phyloP scores from a whole-genome alignment of 208 protist species.

The Leishmania tarentolae region DNA sequence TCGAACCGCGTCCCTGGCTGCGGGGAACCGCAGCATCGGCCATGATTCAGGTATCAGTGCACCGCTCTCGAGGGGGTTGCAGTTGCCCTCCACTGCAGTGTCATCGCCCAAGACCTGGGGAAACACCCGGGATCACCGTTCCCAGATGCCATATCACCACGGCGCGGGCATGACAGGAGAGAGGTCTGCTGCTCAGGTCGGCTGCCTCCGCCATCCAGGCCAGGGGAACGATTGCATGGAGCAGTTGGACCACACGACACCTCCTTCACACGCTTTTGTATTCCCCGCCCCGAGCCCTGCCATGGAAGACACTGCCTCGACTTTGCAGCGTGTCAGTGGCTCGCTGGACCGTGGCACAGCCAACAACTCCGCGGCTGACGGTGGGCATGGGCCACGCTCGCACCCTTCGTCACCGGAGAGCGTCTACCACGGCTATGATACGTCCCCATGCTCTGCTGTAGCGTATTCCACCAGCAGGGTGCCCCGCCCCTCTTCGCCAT shows the following conservation, averaged over 20 bases:
- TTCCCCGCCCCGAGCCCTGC: background rate
- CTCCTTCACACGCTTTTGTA: background rate
- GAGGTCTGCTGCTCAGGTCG: background rate
- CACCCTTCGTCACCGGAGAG: constrained; percentile 1
- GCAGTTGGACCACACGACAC: background rate
- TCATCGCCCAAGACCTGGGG: background rate
- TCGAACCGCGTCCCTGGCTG: constrained; percentile 1
- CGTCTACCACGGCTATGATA: constrained; percentile 22
- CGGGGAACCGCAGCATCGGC: background rate
- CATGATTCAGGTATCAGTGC: too few species aligned
- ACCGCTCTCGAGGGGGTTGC: background rate
- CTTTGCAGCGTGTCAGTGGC: background rate
- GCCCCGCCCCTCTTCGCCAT: constrained; percentile 8
- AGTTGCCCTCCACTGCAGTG: background rate
- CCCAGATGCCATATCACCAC: background rate
- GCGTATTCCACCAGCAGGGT: constrained; percentile 26
- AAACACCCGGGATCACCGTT: background rate
- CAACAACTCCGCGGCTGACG: background rate
- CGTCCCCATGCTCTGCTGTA: constrained; percentile 25
- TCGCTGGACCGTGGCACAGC: background rate
- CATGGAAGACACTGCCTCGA: background rate
- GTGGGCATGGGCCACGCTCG: background rate
- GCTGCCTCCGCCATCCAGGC: background rate
- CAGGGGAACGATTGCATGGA: constrained; percentile 1
- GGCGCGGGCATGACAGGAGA: background rate